Base-by-base conservation (phyloP, 2,329 filamentous ascomycete species). In the Orbilia oligospora region DNA sequence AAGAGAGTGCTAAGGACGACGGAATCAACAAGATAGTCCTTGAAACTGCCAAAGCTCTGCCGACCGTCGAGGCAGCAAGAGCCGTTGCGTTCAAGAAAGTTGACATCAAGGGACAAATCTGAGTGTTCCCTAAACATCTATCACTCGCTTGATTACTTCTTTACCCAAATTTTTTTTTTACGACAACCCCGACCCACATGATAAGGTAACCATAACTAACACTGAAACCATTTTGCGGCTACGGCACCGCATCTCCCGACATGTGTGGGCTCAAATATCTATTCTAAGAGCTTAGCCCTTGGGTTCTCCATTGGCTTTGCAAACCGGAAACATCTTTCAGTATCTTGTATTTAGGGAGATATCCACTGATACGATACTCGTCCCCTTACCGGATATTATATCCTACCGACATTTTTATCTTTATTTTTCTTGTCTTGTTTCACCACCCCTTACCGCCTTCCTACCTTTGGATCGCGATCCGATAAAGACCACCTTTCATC, bases 91-190 rank as follows among this genome's bases (percentile, higher is more conserved):
- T 97, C 85, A 89, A 90, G 83, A 91, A 91, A 84, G 92, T 98
- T 87, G 94, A 98, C 86, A 97, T 98, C 87, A 97, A 98, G 87
- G 94, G 95, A 83, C 95, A 98, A 86, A 97, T 97, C 83, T 96
- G 87, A 46, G 91, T 81, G 30, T 46, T 30, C 33, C 14, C 48
- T 36, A 4, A 38, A 30, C 44, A 27, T 20, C 46, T 14, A 24
- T 33, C 53, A 33, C 55, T 14, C 49, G 56, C 36, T 18, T 51
- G 44, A 65, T 56, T 58, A 64, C 36, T 68, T 63, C 51, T 33
- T 36, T 64, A 27, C 56, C 67, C 71, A 24, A 53, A 71, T 30
- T 18, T 41, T 27, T 10, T 27, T n/a, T 38, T 61, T 38, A 49
- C 75, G 63, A 68, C 67, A 18, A 63, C 56, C 63, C 68, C 63